Evolutionary conservation across 257 asterid genomes (phyloP).

Genomic region (Salvia hispanica): DNA sequence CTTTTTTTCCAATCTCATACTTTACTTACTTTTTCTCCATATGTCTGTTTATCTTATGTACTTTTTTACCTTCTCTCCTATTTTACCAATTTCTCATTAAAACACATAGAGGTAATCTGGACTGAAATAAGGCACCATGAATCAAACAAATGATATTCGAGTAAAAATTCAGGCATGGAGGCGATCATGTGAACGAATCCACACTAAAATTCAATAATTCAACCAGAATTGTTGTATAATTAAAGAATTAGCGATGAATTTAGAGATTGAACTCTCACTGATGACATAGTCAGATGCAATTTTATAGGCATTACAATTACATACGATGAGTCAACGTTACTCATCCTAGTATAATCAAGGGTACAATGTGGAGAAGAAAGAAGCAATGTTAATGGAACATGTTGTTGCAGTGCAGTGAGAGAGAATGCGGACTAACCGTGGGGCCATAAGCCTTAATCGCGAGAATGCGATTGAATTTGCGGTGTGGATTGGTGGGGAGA

Average conservation of each 20-base stretch:
- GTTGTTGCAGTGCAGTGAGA: background rate
- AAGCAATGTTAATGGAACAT: background rate
- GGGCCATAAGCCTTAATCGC: slow-evolving; percentile 38
- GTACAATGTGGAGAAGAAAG: background rate
- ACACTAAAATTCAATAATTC: background rate
- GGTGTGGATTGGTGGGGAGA: slow-evolving; percentile 17
- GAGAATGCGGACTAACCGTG: slow-evolving; percentile 46
- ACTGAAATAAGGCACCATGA: background rate
- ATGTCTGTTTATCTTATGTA: no score
- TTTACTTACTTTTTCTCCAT: no score
- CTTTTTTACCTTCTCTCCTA: no score
- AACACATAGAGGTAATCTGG: background rate
- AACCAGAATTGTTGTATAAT: background rate
- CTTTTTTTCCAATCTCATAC: no score
- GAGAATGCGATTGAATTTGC: slow-evolving; percentile 43
- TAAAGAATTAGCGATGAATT: background rate
- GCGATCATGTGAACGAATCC: slow-evolving; percentile 3
- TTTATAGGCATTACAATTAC: background rate
- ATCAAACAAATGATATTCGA: background rate
- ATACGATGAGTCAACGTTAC: background rate
- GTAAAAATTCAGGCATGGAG: background rate
- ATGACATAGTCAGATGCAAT: background rate
- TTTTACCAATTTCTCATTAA: no score
- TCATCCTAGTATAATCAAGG: background rate
- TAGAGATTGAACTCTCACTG: background rate